These are phyloP conservation scores for Diaporthe batatas DNA, from an alignment of 2,329 filamentous ascomycete genomes.

Conservation along the genomic window DNA sequence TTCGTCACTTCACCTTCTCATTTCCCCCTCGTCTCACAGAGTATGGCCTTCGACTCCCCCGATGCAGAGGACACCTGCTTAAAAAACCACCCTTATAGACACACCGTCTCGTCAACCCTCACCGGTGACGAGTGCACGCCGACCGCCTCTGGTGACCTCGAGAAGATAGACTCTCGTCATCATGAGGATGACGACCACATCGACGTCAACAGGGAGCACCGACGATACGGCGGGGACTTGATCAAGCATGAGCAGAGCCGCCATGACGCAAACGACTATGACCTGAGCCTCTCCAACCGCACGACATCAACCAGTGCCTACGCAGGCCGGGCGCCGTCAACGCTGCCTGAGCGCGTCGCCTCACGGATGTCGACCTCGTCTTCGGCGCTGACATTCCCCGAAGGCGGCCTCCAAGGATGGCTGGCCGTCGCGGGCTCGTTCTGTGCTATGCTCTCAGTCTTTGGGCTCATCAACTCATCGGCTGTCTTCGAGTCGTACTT, in stretches of 20 bases:
- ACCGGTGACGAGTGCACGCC: conserved; percentile 36
- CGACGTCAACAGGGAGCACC: conserved; percentile 37
- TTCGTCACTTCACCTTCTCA: conserved; percentile 35
- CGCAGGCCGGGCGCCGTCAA: conserved; percentile 24
- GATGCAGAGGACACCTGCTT: conserved; percentile 58
- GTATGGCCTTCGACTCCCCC: conserved; percentile 49
- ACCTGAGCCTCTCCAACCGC: conserved; percentile 30
- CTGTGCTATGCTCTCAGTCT: conserved; percentile 75
- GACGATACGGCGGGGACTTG: neutral
- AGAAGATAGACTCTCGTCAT: conserved; percentile 41
- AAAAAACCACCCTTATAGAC: conserved; percentile 49
- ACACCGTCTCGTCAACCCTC: conserved; percentile 31
- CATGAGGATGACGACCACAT: conserved; percentile 36
- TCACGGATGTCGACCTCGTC: conserved; percentile 43
- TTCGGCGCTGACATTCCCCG: conserved; percentile 69
- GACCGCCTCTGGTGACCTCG: conserved; percentile 38
- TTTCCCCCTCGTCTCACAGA: conserved; percentile 27
- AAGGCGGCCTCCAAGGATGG: conserved; percentile 81
- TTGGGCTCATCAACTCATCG: conserved; percentile 81
- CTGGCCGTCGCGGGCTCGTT: conserved; percentile 84
- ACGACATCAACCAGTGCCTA: conserved; percentile 23
- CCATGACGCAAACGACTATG: neutral
- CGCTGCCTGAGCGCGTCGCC: conserved; percentile 37
- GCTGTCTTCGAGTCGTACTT: conserved; percentile 85
- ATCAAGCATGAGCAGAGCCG: conserved; percentile 2